Evolutionary conservation across 768 basidiomycete genomes (phyloP).

Genomic region (Amanita thiersii): DNA sequence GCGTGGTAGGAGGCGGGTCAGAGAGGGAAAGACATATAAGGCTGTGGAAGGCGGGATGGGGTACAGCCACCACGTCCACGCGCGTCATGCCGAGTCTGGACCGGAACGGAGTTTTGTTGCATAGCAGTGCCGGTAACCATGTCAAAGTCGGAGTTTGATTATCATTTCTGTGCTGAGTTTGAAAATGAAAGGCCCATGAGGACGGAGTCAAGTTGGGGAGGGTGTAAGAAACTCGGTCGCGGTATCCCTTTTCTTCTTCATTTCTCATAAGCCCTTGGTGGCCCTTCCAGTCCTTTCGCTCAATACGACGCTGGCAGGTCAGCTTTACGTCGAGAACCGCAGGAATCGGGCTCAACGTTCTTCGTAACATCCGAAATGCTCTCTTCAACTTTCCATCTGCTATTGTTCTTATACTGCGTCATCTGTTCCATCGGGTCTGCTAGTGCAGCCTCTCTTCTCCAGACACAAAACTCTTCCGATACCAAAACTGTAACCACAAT

Average conservation of each 20-base stretch:
- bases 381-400: constrained; percentile 23
- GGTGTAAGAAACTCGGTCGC: neutral
- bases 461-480: constrained; percentile 22
- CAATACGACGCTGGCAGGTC: constrained; percentile 20
- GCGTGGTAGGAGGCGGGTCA: constrained; percentile 38
- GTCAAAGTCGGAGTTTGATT: constrained; percentile 15
- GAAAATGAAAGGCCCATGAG: neutral
- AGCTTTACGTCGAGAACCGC: constrained; percentile 35
- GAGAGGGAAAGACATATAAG: constrained; percentile 78
- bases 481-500: constrained; percentile 34
- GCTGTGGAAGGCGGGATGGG: constrained; percentile 69
- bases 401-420: constrained; percentile 31
- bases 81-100: neutral
- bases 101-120: neutral
- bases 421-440: constrained; percentile 23
- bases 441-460: constrained; percentile 28
- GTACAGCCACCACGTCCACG: constrained; percentile 14
- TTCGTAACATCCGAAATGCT: constrained; percentile 32
- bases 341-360: constrained; percentile 38
- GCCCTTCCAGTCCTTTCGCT: constrained; percentile 38
- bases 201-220: neutral
- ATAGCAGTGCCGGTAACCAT: constrained; percentile 5
- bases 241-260: constrained; percentile 17
- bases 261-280: constrained; percentile 28
- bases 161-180: constrained; percentile 7